Conservation (phyloP, 257 asterid species). For the Leptodermis oblonga region DNA sequence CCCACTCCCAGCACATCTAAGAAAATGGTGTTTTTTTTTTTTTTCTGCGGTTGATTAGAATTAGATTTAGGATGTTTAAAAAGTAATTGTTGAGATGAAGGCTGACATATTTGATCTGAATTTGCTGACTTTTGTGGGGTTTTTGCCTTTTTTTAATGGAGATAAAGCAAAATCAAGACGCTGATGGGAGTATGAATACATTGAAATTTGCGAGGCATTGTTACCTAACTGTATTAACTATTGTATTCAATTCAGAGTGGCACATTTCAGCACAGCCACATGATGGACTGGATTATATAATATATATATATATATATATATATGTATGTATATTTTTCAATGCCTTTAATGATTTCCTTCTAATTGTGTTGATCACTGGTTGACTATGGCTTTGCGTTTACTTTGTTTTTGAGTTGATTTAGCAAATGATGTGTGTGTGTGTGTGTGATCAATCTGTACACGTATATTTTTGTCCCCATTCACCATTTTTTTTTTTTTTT, state of each 20-base stretch:
- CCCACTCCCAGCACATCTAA: not conserved
- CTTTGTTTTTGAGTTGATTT: not conserved
- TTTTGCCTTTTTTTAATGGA: not conserved
- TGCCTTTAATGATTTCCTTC: not conserved
- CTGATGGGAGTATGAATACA: constrained; percentile 35
- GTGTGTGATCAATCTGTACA: no score
- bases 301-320: no score
- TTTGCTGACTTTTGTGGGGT: constrained; percentile 22
- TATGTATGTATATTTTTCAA: no score
- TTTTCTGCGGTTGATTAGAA: not conserved
- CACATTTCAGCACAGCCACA: constrained; percentile 24
- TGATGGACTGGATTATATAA: constrained; percentile 16
- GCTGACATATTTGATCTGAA: constrained; percentile 7
- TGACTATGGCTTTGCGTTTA: constrained; percentile 2
- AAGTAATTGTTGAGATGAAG: not conserved
- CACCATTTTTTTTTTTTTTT: not conserved
- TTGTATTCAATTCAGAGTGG: constrained; percentile 23
- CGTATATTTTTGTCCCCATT: not conserved
- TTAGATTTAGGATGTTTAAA: constrained; percentile 4
- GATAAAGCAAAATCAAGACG: constrained; percentile 7
- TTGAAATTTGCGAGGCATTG: constrained; percentile 37
- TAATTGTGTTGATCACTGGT: not conserved
- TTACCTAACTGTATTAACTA: constrained; percentile 36
- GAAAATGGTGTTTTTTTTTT: constrained; percentile 7
- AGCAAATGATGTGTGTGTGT: no score